Evolutionary conservation across 2,329 filamentous ascomycete species (phyloP), one percentile per base, ranked within the genome.

Genomic region (Aspergillus nomiae): DNA sequence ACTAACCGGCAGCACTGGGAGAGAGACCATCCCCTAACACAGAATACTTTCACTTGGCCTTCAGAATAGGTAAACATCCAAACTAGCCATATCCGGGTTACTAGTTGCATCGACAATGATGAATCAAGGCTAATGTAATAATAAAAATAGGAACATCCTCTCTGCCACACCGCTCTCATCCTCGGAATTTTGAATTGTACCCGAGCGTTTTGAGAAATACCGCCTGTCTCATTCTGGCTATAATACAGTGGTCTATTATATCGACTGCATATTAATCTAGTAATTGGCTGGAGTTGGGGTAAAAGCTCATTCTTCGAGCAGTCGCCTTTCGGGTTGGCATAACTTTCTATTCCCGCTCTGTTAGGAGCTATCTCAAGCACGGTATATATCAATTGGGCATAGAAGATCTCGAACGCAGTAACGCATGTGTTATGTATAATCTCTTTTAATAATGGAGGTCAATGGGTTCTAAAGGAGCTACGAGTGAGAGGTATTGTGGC

Each of bases 371-470:
- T 38, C 1, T 6, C 7, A 19, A 38, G 16, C 16, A 3, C 3
- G 5, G 36, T 38, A 38, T 7, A 1, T 19, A 41, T 10, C 0
- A 19, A 9, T 9, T 7, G 6, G 6, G 16, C 38, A 41, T 41
- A n/a, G 16, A n/a, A 9, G 6, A 16, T 19, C 16, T 41, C 16
- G 19, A 1, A n/a, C 7, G n/a, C 3, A 10, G 3, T 16, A n/a
- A 7, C 4, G 19, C 8, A 4, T 41, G 1, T 4, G 8, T n/a
- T 7, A 0, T 41, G 19, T 41, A 41, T 4, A 10, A 3, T n/a
- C 0, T n/a, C 8, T 19, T 0, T 41, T 0, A 0, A 19, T 41
- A 4, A n/a, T 41, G 16, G 16, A n/a, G 38, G 38, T n/a, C 16
- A n/a, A 41, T n/a, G 0, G 38, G 0, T n/a, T 16, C 19, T 41